Percentiles rank a stretch among this genome's conserved stretches.
phyloP scores from a whole-genome alignment of 2,329 filamentous ascomycete genomes.

The Chaetomium sp. region DNA sequence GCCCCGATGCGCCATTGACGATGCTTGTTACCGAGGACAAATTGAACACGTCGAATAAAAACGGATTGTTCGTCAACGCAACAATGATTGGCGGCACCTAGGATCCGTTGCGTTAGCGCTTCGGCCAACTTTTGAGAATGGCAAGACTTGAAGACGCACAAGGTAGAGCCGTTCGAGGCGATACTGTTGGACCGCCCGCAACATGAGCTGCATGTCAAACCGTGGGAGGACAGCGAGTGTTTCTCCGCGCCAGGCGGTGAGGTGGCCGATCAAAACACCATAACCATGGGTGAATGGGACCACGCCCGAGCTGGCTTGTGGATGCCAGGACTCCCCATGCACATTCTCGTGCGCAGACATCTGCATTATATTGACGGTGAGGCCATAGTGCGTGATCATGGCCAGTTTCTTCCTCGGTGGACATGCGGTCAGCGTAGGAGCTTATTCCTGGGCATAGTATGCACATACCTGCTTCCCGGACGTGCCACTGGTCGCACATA shows the following conservation, averaged over 20 bases:
- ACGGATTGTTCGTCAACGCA: neutral
- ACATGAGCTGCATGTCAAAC: neutral
- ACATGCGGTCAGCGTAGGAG: neutral
- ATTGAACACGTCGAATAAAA: neutral
- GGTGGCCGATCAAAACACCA: neutral
- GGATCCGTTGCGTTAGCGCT: neutral
- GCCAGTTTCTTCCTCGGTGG: neutral
- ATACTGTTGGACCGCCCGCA: neutral
- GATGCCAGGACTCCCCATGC: no score
- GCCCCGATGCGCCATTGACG: neutral
- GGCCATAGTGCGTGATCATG: neutral
- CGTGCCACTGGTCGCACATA: neutral
- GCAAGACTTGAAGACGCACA: neutral
- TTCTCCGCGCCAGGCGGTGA: neutral
- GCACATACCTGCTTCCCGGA: neutral
- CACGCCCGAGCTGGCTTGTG: no score
- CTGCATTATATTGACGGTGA: neutral
- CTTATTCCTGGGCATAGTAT: neutral
- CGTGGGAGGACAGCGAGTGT: neutral
- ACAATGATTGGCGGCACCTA: neutral
- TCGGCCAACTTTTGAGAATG: neutral
- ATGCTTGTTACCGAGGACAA: neutral
- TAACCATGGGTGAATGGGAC: neutral
- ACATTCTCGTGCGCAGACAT: no score
- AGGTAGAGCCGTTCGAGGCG: neutral